Base-by-base conservation (phyloP, 2,329 filamentous ascomycete genomes). In the Didymella lethalis region DNA sequence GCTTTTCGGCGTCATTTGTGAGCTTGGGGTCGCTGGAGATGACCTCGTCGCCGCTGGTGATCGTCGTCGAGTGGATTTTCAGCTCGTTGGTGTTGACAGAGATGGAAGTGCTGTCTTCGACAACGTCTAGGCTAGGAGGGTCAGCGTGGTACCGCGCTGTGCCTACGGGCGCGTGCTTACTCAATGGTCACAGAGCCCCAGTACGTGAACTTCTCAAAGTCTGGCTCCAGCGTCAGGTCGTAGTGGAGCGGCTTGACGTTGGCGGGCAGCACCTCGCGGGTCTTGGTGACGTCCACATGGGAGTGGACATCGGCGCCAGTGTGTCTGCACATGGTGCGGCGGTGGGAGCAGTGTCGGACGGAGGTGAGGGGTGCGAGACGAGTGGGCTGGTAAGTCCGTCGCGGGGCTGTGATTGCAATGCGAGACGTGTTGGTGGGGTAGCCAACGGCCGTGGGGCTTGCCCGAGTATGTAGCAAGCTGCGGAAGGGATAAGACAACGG, bases 201-300 rank as follows among this genome's bases (percentile, higher is more conserved):
- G 76, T 94, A 98, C 64, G 88, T 92, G 79, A 95, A 92, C 65
- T 90, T 93, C 69, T 90, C 85, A 69, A 98, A 91, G 81, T 97
- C 87, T 54, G 94, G 93, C 81, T 98, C 95, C 63, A 98, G 84
- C 1, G 91, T 95, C 69, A 98, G 80, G 77, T 96, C 88, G 80
- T 98, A 98, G 81, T 98, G 93, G 38, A 85, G 80, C n/a, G 94
- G 93, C 77, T 94, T 90, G 72, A 97, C 92, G 74, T 97, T 96
- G 79, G 89, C 88, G 51, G 94, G 95, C 69, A 98, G 85, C 65
- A 98, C 89, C 82, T 96, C 90, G 70, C 94, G 89, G 64, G 86
- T 88, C 67, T 85, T 84, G 51, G 84, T 79, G 68, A 90, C 82
- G 74, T 88, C 83, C 64, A 85, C 81, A 70, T 83, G 85, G 63